phyloP scores from a whole-genome alignment of 441 rosid genomes.

The Hypseocharis bilobata region DNA sequence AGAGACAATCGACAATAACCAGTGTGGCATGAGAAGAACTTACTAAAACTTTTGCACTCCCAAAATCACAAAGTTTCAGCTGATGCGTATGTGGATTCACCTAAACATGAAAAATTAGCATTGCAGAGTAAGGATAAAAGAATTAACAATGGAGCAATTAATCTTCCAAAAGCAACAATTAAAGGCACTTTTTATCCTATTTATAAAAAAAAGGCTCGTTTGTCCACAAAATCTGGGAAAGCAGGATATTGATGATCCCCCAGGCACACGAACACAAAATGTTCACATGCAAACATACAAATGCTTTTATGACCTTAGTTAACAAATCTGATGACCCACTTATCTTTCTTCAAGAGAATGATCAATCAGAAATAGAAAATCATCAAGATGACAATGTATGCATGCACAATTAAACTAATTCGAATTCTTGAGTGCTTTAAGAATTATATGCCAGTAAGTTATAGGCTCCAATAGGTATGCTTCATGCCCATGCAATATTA shows the following conservation, averaged over 20 bases:
- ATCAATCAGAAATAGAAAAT: not conserved
- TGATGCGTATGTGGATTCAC: constrained; percentile 97
- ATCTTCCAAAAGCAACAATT: too few relatives aligned
- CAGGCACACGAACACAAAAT: too few relatives aligned
- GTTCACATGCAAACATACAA: too few relatives aligned
- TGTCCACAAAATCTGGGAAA: too few relatives aligned
- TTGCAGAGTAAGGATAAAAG: too few relatives aligned
- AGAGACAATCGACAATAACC: not conserved
- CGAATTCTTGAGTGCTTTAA: too few relatives aligned
- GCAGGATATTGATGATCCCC: not conserved
- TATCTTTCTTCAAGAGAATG: not conserved
- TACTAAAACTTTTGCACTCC: constrained; percentile 98
- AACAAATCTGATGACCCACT: not conserved
- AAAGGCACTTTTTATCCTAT: too few relatives aligned
- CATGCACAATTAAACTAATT: not conserved
- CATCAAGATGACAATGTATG: not conserved
- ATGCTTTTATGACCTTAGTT: not conserved
- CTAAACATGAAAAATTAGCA: constrained; percentile 32
- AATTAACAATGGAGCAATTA: too few relatives aligned
- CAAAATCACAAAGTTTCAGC: constrained; percentile 90
- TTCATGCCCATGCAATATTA: not conserved
- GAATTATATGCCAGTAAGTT: not conserved
- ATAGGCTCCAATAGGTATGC: not conserved
- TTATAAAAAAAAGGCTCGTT: too few relatives aligned
- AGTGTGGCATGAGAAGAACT: constrained; percentile 19